A percentile compares a stretch with the other conserved stretches of the same genome.
Conservation (phyloP, 495 filamentous ascomycete genomes). For the Xylaria cubensis region DNA sequence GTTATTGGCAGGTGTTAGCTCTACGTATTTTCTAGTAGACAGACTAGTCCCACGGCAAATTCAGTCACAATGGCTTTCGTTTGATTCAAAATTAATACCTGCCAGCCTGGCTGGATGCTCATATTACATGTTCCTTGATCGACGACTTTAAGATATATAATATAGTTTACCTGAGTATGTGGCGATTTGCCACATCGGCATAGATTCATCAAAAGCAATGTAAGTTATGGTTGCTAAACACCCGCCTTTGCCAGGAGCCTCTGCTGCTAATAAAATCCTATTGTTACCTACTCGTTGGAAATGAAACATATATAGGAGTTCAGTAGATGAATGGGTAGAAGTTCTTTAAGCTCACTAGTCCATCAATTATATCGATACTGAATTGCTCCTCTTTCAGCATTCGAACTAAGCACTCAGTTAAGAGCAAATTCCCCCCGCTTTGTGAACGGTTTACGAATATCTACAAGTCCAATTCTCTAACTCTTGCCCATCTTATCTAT, state of each 20-base stretch:
- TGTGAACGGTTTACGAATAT: no score
- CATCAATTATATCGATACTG: neutral
- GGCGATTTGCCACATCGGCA: neutral
- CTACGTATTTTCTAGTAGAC: conserved; percentile 24
- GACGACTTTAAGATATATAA: neutral
- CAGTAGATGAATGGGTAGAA: neutral
- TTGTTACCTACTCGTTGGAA: neutral
- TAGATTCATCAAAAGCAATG: neutral
- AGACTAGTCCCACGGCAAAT: conserved; percentile 25
- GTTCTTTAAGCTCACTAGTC: neutral
- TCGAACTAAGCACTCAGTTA: no score
- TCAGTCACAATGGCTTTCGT: conserved; percentile 14
- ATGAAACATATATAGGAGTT: neutral
- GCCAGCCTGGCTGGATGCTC: neutral
- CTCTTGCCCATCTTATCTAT: neutral
- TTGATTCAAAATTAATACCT: neutral
- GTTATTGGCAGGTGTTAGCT: conserved; percentile 20
- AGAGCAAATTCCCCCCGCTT: no score
- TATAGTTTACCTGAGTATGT: neutral
- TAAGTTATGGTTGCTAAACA: neutral
- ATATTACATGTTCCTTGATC: neutral
- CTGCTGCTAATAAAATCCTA: neutral
- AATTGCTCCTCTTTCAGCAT: neutral
- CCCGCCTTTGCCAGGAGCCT: neutral
- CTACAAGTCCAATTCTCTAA: neutral